These are phyloP conservation scores for Canavalia ensiformis DNA, from an alignment of 306 rosid species.

Conservation along the genomic window DNA sequence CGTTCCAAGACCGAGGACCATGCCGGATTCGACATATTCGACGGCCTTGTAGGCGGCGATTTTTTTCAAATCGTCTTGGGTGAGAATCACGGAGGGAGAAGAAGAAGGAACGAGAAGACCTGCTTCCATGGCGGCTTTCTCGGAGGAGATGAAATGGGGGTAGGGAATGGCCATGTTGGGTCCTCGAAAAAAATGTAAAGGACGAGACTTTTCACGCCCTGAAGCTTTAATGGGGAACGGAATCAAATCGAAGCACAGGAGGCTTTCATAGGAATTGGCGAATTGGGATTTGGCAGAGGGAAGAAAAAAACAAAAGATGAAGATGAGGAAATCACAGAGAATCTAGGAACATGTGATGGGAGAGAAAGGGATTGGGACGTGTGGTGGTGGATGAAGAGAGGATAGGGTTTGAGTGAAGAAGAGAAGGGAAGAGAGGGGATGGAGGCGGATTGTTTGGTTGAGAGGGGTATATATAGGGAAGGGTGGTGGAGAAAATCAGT, in stretches of 20 bases:
- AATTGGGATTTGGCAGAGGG: no score
- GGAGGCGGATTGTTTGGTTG: constrained; percentile 25
- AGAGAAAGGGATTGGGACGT: neutral
- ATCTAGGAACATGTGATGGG: neutral
- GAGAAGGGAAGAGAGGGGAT: neutral
- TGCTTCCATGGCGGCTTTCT: constrained; percentile 69
- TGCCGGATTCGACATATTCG: constrained; percentile 83
- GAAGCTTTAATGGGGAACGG: neutral
- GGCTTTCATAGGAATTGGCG: no score
- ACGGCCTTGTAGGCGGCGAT: constrained; percentile 94
- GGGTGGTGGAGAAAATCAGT: neutral
- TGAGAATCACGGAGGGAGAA: constrained; percentile 55
- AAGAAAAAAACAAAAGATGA: neutral
- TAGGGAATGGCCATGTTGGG: constrained; percentile 63
- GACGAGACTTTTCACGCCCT: neutral
- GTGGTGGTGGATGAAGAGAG: constrained; percentile 6
- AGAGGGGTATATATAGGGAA: constrained; percentile 8
- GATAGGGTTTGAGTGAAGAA: constrained; percentile 11
- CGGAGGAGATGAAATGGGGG: constrained; percentile 64
- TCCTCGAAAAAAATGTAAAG: neutral
- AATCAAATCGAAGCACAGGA: neutral
- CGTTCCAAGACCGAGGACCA: constrained; percentile 92
- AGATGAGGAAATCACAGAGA: neutral
- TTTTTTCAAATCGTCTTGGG: constrained; percentile 88
- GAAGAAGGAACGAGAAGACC: constrained; percentile 63